Evolutionary conservation across 306 rosid species (phyloP).

Genomic region (Castanospermum australe): DNA sequence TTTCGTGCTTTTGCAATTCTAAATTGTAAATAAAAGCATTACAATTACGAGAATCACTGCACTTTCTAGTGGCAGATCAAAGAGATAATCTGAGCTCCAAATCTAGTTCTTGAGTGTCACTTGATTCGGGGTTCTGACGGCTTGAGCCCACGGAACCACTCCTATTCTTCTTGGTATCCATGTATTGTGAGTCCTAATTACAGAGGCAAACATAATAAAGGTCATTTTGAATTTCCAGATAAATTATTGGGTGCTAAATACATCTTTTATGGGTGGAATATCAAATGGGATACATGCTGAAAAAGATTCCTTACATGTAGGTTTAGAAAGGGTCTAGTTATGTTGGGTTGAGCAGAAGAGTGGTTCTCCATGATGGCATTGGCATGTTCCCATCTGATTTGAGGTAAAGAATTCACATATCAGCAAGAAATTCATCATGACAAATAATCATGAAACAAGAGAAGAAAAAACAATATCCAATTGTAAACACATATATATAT

Average conservation of each 20-base stretch:
- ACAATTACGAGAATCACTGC: conserved; percentile 1
- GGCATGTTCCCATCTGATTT: conserved; percentile 66
- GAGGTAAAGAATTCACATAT: neutral
- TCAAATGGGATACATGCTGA: neutral
- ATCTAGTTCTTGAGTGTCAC: conserved; percentile 78
- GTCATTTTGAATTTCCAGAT: neutral
- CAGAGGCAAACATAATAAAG: neutral
- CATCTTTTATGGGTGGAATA: neutral
- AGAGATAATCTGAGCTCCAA: conserved; percentile 91
- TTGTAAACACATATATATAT: neutral
- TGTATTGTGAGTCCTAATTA: conserved; percentile 55
- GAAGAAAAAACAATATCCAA: neutral
- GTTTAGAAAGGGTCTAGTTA: conserved; percentile 64
- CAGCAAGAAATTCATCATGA: conserved; percentile 4
- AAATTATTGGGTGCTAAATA: neutral
- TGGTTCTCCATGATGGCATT: conserved; percentile 50
- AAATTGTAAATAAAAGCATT: neutral
- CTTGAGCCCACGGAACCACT: conserved; percentile 61
- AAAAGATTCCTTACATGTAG: conserved; percentile 32
- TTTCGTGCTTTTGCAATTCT: conserved; percentile 15
- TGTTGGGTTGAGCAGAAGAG: conserved; percentile 56
- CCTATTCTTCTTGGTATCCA: conserved; percentile 39
- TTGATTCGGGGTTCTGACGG: conserved; percentile 78
- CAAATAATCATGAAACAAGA: neutral
- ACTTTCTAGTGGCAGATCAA: conserved; percentile 13